Evolutionary conservation across 2,329 filamentous ascomycete genomes (phyloP).

Genomic region (Arthrobotrys conoides): DNA sequence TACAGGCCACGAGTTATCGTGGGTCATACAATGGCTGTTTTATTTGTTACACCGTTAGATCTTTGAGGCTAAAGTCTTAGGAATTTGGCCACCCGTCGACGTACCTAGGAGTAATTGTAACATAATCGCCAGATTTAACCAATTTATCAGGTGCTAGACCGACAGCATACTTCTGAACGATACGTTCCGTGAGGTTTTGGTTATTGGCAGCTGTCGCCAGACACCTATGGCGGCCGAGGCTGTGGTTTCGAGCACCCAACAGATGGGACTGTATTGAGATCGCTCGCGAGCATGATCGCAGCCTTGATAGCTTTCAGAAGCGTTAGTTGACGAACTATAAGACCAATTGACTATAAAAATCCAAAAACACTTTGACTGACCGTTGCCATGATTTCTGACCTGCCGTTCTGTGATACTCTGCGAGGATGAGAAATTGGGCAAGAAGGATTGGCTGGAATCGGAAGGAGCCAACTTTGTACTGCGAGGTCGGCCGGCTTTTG

Average conservation of each 20-base stretch:
- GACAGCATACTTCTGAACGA: conserved; percentile 85
- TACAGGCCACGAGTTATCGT: conserved; percentile 86
- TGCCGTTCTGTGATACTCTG: conserved; percentile 22
- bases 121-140: conserved; percentile 85
- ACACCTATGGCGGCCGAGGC: conserved; percentile 61
- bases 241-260: conserved; percentile 15
- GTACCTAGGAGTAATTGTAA: conserved; percentile 72
- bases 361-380: conserved; percentile 31
- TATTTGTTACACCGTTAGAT: not conserved
- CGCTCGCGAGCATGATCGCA: conserved; percentile 36
- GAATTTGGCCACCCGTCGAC: not conserved
- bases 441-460: conserved; percentile 42
- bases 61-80: no score
- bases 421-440: conserved; percentile 53
- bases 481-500: conserved; percentile 43
- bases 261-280: conserved; percentile 31
- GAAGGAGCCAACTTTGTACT: conserved; percentile 31
- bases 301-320: conserved; percentile 54
- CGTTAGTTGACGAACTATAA: conserved; percentile 28
- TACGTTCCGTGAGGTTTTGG: conserved; percentile 93
- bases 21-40: conserved; percentile 80
- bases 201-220: conserved; percentile 67
- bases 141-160: conserved; percentile 81
- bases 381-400: conserved; percentile 44
- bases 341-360: conserved; percentile 11